These are phyloP conservation scores for Zostera marina DNA, from an alignment of 116 monocot genomes.

Conservation along the genomic window DNA sequence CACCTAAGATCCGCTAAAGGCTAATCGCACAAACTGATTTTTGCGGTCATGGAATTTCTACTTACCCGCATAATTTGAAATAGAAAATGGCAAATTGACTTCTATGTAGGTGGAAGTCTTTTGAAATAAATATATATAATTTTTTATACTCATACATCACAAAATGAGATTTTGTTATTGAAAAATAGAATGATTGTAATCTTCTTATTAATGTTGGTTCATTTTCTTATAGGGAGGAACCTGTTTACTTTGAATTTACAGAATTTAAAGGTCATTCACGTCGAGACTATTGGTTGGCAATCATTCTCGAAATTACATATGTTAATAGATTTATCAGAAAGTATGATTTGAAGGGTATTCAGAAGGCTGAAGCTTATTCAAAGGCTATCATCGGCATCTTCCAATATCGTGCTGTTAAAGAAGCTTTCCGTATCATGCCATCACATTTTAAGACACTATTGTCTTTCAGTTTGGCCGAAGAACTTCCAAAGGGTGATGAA, in stretches of 20 bases:
- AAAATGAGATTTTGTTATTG: no score
- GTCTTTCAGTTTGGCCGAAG: conserved; percentile 77
- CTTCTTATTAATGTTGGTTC: neutral
- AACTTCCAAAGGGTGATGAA: conserved; percentile 83
- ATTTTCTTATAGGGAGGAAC: conserved; percentile 46
- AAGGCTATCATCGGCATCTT: conserved; percentile 66
- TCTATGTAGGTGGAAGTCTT: no score
- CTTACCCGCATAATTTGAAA: no score
- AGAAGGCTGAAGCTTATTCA: conserved; percentile 60
- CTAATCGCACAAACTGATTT: no score
- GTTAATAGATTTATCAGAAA: conserved; percentile 76
- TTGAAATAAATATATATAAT: no score
- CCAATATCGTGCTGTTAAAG: conserved; percentile 61
- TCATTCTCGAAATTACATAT: conserved; percentile 57
- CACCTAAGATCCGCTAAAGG: no score
- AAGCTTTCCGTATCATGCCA: conserved; percentile 57
- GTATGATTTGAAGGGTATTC: conserved; percentile 35
- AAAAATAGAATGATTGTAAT: neutral
- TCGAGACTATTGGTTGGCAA: conserved; percentile 88
- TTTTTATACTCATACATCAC: no score
- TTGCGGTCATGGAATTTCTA: no score
- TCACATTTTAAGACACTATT: conserved; percentile 59
- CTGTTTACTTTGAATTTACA: conserved; percentile 81
- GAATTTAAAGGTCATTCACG: conserved; percentile 86
- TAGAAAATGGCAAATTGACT: no score